Evolutionary conservation across 495 filamentous ascomycete genomes (phyloP).

Genomic region (Penicillium lividum): DNA sequence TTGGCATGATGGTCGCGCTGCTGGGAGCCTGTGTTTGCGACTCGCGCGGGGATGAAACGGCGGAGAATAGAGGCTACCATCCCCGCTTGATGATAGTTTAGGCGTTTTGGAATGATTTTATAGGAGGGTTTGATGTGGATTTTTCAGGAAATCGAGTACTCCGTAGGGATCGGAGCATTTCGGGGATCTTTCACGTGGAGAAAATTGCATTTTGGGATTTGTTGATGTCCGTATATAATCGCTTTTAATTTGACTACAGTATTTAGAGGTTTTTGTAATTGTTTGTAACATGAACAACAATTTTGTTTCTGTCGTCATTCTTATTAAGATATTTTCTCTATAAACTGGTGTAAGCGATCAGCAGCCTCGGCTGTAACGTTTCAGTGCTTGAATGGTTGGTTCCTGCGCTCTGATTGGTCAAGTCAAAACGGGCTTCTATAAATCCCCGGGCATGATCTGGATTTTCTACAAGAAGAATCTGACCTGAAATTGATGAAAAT

Average conservation of each 20-base stretch:
- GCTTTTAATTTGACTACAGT: no score
- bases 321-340: no score
- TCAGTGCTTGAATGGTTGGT: not conserved
- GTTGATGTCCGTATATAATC: constrained; percentile 11
- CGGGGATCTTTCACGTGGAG: constrained; percentile 9
- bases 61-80: constrained; percentile 25
- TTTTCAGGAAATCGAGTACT: not conserved
- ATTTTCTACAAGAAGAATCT: not conserved
- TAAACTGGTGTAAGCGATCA: not conserved
- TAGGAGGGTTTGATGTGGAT: not conserved
- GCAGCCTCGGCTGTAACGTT: not conserved
- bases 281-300: no score
- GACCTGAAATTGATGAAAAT: not conserved
- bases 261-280: not conserved
- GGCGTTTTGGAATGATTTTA: not conserved
- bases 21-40: constrained; percentile 36
- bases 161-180: not conserved
- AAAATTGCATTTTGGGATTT: constrained; percentile 7
- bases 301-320: not conserved
- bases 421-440: not conserved
- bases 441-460: not conserved
- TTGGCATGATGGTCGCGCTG: constrained; percentile 54
- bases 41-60: constrained; percentile 26
- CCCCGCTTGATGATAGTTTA: not conserved
- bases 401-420: not conserved